Evolutionary conservation across 2,329 filamentous ascomycete genomes (phyloP), one percentile per base, ranked within the genome.

Genomic region (Escovopsis weberi): DNA sequence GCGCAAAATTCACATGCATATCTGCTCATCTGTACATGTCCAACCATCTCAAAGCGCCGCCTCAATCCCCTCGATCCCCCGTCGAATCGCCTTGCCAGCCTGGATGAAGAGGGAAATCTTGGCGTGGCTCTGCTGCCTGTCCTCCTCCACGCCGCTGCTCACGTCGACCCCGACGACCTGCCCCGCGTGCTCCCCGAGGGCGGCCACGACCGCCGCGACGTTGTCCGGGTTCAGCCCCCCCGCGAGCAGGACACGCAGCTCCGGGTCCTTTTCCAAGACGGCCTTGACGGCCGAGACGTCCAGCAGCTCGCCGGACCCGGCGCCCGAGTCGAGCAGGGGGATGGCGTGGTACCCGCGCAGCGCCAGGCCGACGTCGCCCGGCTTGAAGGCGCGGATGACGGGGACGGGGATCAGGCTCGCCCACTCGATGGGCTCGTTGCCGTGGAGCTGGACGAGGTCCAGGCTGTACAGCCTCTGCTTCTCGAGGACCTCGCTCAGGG

Each of bases 361-460:
- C 7, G 78, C 78, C 38, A 94, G 66, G 1, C 80, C 84, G n/a
- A 75, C 64, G 40, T 88, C 78, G 2, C 72, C 75, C 0, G 87
- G 86, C 42, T 79, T 78, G 63, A 96, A 98, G 40, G 81, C 83
- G 50, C 79, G 80, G 49, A 98, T 79, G 5, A 98, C 88, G 1
- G 91, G 91, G 0, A 95, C 87, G 1, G 91, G 88, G 39, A 98
- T 86, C n/a, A 83, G 64, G 38, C 66, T 74, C 2, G 88, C 81
- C 88, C 89, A 98, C 59, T 98, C 91, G 4, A 95, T 55, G 2
- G 91, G 89, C 58, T 98, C 93, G 38, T 81, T 74, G 8, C 91
- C 93, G 56, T 98, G 91, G 2, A 98, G 74, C 58, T 98, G 91
- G 6, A 98, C 85, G 42, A 94, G 66, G 57, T 98, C 91, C 37